Evolutionary conservation across 495 filamentous ascomycete species (phyloP), one percentile per base, ranked within the genome.

Genomic region (Elasticomyces elasticus): DNA sequence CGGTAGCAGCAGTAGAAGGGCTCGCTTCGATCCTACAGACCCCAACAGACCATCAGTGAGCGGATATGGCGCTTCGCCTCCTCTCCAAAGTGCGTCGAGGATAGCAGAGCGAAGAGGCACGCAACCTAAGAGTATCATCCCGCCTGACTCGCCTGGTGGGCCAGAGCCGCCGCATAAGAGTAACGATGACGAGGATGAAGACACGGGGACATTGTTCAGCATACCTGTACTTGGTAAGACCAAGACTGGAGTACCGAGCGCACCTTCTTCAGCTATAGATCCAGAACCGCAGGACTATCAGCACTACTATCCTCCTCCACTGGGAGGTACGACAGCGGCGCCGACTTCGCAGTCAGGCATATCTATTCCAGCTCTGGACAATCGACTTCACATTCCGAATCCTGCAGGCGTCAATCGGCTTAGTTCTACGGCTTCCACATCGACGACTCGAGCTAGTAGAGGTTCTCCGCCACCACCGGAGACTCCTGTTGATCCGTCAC

Each of bases 381-480:
- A 55, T 15, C 44, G 51, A 2, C 52, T 71, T 40, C 58, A 62
- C 28, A 67, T 70, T 10, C 71, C 75, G 11, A 73, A 75, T 33
- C 71, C 74, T 6, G 66, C 56, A 6, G 71, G 76, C 5, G 76
- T 96, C 66, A 86, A 90, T 69, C 80, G 89, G 23, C 80, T 94
- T 58, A 83, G 81, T 49, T 94, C 88, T 0, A 89, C 86, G 25
- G 89, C 90, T 15, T 96, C 92, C 0, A 94, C 81, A 0, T 94
- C 90, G 1, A 98, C 92, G 7, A 97, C 94, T 10, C 79, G 87
- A 52, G 92, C 91, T 27, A 84, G 88, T 65, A 79, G 92, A 58
- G 92, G 92, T 19, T 96, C 91, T 20, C 92, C 92, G 1, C 90
- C 94, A 5, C 92, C 92, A 3, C 92, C 92, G 2, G 94, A 97